Base-by-base conservation (phyloP, 2,329 filamentous ascomycete species). In the Paraphaeosphaeria sporulosa region DNA sequence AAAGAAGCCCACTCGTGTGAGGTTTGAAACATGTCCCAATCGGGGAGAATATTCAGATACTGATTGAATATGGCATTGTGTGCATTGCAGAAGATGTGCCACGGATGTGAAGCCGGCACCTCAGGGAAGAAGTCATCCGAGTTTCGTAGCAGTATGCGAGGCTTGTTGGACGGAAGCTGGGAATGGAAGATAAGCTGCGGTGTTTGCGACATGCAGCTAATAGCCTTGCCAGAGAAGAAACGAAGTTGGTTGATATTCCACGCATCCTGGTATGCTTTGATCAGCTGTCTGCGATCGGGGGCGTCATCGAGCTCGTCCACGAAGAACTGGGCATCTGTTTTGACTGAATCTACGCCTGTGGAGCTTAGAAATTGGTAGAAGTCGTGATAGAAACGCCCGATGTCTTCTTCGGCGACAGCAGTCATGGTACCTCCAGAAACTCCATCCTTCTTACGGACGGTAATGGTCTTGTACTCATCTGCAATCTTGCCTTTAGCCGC, bases 71-170 rank as follows among this genome's bases (percentile, higher is more conserved):
- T 83, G 34, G 87, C 85, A 74, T 96, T 97, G 78, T 97, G 91
- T 0, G 94, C 94, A 73, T 98, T 99, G 64, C 90, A 88, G 83
- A 96, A 99, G 38, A 98, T 86, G 76, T 99, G 95, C 94, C 95
- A 99, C 0, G 94, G 87, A 63, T 99, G 95, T 7, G 90, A 93
- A 0, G 87, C 85, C 0, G 89, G 86, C 4, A 93, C 86, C 47
- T 93, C 87, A 0, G 95, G 95, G 76, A 96, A 97, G 83, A 94
- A 99, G 78, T 98, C 91, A 63, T 89, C 94, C 0, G 92, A 96
- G 78, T 96, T 98, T 49, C 95, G 90, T 19, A 93, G 86, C 0
- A 94, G 82, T 25, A 96, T 84, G 0, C 87, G 83, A 0, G 92
- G 91, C 52, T 88, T 88, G 73, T 90, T 92, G n/a, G 83, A 86